Base-by-base conservation (phyloP, 345 rosid genomes). In the Syzygium grande region DNA sequence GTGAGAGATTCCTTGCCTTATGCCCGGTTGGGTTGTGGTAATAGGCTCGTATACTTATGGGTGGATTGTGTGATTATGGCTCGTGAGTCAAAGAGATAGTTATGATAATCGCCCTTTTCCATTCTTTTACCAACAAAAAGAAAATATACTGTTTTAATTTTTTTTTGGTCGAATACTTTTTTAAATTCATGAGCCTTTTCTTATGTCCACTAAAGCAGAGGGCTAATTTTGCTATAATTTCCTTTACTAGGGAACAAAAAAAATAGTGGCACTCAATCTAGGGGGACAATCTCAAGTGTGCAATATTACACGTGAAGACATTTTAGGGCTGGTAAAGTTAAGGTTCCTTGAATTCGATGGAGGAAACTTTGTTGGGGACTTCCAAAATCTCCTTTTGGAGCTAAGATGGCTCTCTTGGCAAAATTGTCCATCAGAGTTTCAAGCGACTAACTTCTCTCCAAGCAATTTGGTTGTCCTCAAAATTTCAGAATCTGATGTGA, bases 211-310 rank as follows among this genome's bases (percentile, higher is more conserved):
- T 22, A 68, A 68, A 68, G 43, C 79, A 7, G 23, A 8, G 79
- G 78, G 22, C 78, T 65, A 30, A 65, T 65, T 4, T 65, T 29
- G 41, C 78, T 65, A 65, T 65, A 15, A 65, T 65, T 0, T 30
- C 43, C 22, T 30, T 65, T 30, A 15, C 22, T 29, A 92, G 93
- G 92, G 85, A 43, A 84, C 85, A 27, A 51, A 22, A 84, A 84
- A 91, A 46, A 25, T 84, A n/a, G 56, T 34, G 55, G 56, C 89
- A 83, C 54, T 84, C 52, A 53, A 78, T 22, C 52, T 85, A 4
- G 86, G 49, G n/a, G 58, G 43, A 41, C 61, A 52, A 85, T 30
- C 55, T 25, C 56, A 84, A 84, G 58, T n/a, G 34, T 84, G 85
- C 56, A 27, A 52, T 27, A 25, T 84, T 43, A 51, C 85, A 84